A percentile compares a stretch with the other conserved stretches of the same genome.
Evolutionary conservation across 495 filamentous ascomycete species (phyloP).

Genomic region (Neurospora cerealis): DNA sequence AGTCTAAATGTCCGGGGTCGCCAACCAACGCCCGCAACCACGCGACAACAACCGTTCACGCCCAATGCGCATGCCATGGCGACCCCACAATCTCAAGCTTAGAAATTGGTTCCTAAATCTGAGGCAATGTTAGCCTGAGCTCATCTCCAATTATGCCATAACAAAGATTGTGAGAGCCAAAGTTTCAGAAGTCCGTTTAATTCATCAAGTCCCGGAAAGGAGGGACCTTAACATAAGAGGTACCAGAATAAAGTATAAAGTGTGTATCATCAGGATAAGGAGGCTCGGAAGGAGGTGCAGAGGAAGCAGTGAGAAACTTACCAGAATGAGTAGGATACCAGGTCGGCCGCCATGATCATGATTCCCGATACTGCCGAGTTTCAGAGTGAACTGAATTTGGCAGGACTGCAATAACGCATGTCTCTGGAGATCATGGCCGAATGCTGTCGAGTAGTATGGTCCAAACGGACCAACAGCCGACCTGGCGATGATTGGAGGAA

Average conservation of each 20-base stretch:
- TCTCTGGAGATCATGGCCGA: neutral
- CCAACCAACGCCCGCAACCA: neutral
- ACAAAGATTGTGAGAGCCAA: conserved; percentile 5
- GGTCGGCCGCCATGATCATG: neutral
- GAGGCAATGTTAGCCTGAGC: conserved; percentile 9
- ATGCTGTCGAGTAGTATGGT: neutral
- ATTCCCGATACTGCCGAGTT: neutral
- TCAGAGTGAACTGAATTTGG: neutral
- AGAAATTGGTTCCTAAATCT: neutral
- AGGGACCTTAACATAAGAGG: conserved; percentile 52
- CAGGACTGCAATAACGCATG: neutral
- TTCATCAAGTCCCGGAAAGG: conserved; percentile 37
- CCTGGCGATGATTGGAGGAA: neutral
- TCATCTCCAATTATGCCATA: neutral
- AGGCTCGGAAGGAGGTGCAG: neutral
- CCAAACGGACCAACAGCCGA: neutral
- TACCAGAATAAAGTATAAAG: conserved; percentile 46
- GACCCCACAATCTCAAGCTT: neutral
- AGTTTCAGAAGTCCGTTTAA: conserved; percentile 49
- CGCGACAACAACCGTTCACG: neutral
- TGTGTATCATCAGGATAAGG: conserved; percentile 38
- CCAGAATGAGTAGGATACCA: neutral
- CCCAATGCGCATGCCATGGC: neutral
- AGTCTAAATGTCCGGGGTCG: neutral
- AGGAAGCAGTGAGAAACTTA: conserved; percentile 3